Conservation (phyloP, 2,329 filamentous ascomycete genomes). For the Geosmithia flava region DNA sequence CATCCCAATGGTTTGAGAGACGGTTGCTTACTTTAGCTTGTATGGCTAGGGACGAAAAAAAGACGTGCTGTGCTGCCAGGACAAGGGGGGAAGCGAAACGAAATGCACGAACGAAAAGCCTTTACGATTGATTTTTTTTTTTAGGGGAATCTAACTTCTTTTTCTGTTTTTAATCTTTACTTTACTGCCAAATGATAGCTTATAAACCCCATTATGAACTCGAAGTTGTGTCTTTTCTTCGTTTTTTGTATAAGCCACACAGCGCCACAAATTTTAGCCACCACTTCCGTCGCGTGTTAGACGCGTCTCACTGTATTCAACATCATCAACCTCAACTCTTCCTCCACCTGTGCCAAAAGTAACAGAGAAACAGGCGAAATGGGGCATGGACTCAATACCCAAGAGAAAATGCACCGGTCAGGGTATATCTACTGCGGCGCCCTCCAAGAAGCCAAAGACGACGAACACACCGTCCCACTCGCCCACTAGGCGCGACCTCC, state of each 20-base stretch:
- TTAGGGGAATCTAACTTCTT: too few species aligned
- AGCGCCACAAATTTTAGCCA: background rate
- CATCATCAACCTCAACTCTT: background rate
- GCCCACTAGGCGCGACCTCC: constrained; percentile 42
- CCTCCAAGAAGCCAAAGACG: constrained; percentile 19
- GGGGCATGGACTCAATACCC: background rate
- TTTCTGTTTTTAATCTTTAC: background rate
- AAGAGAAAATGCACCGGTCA: constrained; percentile 14
- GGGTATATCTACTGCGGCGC: constrained; percentile 13
- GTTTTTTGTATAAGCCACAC: background rate
- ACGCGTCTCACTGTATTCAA: background rate
- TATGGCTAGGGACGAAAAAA: too few species aligned
- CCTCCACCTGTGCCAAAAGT: background rate
- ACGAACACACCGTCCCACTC: constrained; percentile 44
- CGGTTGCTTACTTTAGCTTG: too few species aligned
- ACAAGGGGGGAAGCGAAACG: too few species aligned
- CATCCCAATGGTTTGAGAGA: too few species aligned
- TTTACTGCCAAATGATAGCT: background rate
- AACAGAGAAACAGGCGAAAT: background rate
- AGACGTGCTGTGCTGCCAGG: too few species aligned
- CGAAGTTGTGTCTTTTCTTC: too few species aligned
- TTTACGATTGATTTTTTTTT: too few species aligned
- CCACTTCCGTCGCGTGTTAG: background rate
- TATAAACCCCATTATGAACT: background rate
- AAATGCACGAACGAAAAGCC: too few species aligned